Conservation (phyloP, 371 early-diverging fungal genomes). For the Mucor velutinosus region DNA sequence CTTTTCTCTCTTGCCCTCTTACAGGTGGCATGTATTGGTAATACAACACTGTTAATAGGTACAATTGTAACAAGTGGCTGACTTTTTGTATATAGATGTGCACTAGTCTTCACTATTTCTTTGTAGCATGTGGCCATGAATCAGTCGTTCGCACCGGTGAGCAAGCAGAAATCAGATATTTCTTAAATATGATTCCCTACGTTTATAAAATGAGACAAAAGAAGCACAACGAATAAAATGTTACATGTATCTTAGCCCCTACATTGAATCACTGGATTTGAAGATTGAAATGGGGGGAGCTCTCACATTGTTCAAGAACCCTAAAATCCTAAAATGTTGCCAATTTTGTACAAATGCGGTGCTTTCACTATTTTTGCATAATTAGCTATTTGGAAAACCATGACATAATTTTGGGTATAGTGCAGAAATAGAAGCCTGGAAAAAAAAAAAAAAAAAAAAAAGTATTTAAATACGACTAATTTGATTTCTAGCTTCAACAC, state of each 20-base stretch:
- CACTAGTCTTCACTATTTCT: constrained; percentile 42
- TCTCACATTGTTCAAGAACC: neutral
- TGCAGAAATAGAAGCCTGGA: neutral
- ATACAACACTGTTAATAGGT: neutral
- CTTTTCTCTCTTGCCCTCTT: neutral
- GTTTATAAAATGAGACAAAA: constrained; percentile 9
- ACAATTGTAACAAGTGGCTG: neutral
- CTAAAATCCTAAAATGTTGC: neutral
- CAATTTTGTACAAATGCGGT: constrained; percentile 6
- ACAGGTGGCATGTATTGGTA: constrained; percentile 49
- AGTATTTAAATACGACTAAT: neutral
- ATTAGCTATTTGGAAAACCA: neutral
- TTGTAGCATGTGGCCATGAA: constrained; percentile 38
- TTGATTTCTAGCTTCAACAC: constrained; percentile 10
- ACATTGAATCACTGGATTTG: neutral
- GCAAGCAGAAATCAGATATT: constrained; percentile 22
- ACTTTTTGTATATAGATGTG: constrained; percentile 32
- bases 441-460: neutral
- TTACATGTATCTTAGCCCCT: neutral
- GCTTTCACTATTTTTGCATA: constrained; percentile 7
- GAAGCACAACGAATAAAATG: neutral
- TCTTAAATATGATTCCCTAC: constrained; percentile 28
- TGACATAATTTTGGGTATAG: constrained; percentile 4
- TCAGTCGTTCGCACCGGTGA: constrained; percentile 11
- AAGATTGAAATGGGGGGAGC: neutral